Conservation (phyloP, 371 early-diverging fungal species). For the Rozella allomycis region DNA sequence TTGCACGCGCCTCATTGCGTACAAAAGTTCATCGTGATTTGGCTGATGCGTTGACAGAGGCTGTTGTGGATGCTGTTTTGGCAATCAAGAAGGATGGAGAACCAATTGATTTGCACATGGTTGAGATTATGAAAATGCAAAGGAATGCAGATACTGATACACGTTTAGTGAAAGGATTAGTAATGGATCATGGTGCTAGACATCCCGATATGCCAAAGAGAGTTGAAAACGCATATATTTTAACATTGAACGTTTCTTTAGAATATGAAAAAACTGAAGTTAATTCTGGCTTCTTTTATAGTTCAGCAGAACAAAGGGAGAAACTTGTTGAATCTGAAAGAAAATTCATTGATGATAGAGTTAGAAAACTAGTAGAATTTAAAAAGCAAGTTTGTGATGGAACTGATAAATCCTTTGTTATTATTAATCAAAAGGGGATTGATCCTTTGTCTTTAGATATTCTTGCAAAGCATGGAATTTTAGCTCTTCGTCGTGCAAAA, state of each 20-base stretch:
- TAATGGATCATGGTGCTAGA: constrained; percentile 97
- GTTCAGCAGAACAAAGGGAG: constrained; percentile 91
- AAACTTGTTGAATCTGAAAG: constrained; percentile 95
- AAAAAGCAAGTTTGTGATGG: constrained; percentile 78
- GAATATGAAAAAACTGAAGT: constrained; percentile 99
- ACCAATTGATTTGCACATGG: constrained; percentile 97
- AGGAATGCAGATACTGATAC: constrained; percentile 91
- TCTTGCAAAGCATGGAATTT: constrained; percentile 82
- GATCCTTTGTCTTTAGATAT: constrained; percentile 96
- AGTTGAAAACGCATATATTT: constrained; percentile 69
- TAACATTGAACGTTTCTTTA: constrained; percentile 94
- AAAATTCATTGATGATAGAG: constrained; percentile 78
- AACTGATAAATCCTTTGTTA: constrained; percentile 69
- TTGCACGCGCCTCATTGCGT: constrained; percentile 82
- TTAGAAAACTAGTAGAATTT: constrained; percentile 85
- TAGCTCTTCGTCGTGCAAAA: constrained; percentile 98
- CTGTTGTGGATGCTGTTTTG: constrained; percentile 88
- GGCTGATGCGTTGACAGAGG: constrained; percentile 79
- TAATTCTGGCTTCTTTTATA: constrained; percentile 99
- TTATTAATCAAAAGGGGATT: constrained; percentile 99
- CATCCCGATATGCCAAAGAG: constrained; percentile 99
- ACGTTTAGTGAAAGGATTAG: constrained; percentile 84
- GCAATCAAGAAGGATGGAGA: constrained; percentile 47
- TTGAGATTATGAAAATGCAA: constrained; percentile 99
- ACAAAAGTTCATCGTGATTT: constrained; percentile 82